These are phyloP conservation scores for Pelargonium exstipulatum DNA, from an alignment of 441 rosid genomes.

Conservation along the genomic window DNA sequence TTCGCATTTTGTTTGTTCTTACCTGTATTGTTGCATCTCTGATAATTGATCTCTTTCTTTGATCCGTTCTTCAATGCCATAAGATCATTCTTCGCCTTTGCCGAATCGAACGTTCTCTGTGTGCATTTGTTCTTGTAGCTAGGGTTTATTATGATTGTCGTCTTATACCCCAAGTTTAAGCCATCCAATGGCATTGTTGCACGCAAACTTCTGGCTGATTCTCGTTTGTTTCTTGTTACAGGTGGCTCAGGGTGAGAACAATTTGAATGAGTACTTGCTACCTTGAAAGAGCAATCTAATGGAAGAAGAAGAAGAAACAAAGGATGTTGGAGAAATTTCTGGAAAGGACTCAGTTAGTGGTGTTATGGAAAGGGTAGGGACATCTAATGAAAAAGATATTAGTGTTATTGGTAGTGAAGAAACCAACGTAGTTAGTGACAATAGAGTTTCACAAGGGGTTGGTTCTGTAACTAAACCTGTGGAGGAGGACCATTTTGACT, in stretches of 20 bases:
- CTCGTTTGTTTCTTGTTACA: not conserved
- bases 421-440: constrained; percentile 26
- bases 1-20: not conserved
- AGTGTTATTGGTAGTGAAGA: constrained; percentile 27
- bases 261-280: constrained; percentile 32
- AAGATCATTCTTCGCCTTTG: not conserved
- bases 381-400: constrained; percentile 31
- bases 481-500: constrained; percentile 80
- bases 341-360: constrained; percentile 26
- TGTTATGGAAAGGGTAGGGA: constrained; percentile 34
- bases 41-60: not conserved
- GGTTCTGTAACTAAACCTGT: constrained; percentile 32
- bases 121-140: not conserved
- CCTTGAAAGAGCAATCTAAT: constrained; percentile 29
- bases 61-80: not conserved
- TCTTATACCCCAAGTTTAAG: not conserved
- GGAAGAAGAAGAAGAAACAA: constrained; percentile 75
- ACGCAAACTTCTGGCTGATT: too few relatives aligned
- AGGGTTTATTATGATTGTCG: not conserved
- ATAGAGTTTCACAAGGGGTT: constrained; percentile 26
- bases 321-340: constrained; percentile 41
- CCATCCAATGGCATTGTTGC: not conserved
- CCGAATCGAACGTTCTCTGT: not conserved
- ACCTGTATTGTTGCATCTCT: not conserved
- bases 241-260: constrained; percentile 28